These are phyloP conservation scores for Oryza coarctata DNA, from an alignment of 176 grass and related monocot genomes.

Conservation along the genomic window DNA sequence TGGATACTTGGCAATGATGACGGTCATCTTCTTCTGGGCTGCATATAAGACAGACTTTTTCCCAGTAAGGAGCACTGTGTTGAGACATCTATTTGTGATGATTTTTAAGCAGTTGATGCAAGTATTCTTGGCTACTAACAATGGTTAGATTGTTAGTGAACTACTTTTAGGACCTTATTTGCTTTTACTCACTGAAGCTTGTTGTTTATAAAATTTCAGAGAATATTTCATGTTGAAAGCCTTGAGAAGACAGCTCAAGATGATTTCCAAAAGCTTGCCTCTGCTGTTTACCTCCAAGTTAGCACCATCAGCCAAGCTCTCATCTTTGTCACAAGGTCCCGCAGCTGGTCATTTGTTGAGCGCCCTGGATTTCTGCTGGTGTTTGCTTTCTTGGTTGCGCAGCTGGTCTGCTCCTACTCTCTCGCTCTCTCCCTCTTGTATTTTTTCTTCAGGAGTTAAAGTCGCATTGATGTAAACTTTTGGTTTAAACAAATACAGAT, in stretches of 20 bases:
- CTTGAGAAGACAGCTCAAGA: slow-evolving; percentile 71
- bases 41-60: slow-evolving; percentile 72
- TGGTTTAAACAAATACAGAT: slow-evolving; percentile 38
- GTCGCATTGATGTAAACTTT: neutral
- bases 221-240: slow-evolving; percentile 65
- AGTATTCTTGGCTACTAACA: neutral
- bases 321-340: slow-evolving; percentile 68
- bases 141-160: neutral
- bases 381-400: slow-evolving; percentile 57
- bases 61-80: slow-evolving; percentile 37
- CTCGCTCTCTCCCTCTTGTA: neutral
- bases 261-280: slow-evolving; percentile 60
- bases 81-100: neutral
- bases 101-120: neutral
- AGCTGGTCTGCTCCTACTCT: slow-evolving; percentile 42
- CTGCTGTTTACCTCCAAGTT: slow-evolving; percentile 74
- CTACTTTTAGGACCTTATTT: neutral
- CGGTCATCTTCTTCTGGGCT: slow-evolving; percentile 77
- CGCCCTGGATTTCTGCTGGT: slow-evolving; percentile 59
- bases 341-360: slow-evolving; percentile 71
- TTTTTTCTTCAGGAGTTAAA: neutral
- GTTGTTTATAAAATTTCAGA: slow-evolving; percentile 27
- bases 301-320: slow-evolving; percentile 77
- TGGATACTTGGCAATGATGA: slow-evolving; percentile 75
- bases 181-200: neutral